These are phyloP conservation scores for Bipolaris cookei DNA, from an alignment of 2,329 filamentous ascomycete genomes.

Conservation along the genomic window DNA sequence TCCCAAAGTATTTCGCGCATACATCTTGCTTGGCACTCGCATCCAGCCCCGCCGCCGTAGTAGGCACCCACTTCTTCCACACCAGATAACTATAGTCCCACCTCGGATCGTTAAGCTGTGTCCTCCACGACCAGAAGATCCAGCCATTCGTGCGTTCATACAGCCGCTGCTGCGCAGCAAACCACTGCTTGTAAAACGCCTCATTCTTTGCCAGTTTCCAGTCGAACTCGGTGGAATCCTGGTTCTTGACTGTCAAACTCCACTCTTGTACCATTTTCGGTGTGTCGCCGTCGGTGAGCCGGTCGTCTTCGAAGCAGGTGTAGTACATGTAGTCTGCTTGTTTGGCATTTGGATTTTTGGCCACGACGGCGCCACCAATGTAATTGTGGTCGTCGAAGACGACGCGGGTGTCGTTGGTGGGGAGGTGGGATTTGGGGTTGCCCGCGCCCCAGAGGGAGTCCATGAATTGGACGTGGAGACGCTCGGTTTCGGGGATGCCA, in stretches of 20 bases:
- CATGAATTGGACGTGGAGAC: constrained; percentile 64
- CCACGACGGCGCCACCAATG: constrained; percentile 52
- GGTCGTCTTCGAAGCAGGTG: constrained; percentile 57
- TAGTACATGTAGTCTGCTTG: constrained; percentile 57
- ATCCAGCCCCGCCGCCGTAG: constrained; percentile 7
- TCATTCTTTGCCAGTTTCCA: constrained; percentile 36
- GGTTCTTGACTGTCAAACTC: constrained; percentile 59
- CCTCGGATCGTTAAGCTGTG: constrained; percentile 55
- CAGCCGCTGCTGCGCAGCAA: constrained; percentile 61
- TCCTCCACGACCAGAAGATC: constrained; percentile 69
- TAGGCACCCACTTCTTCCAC: constrained; percentile 14
- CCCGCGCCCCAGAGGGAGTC: constrained; percentile 63
- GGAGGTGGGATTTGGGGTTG: constrained; percentile 58
- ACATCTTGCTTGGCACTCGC: constrained; percentile 7
- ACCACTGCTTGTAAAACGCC: constrained; percentile 64
- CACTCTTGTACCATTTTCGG: constrained; percentile 67
- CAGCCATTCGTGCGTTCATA: constrained; percentile 64
- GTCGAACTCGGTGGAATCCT: constrained; percentile 56
- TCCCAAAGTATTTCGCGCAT: constrained; percentile 9
- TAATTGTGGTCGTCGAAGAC: constrained; percentile 67
- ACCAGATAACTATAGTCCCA: constrained; percentile 55
- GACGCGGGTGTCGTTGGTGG: constrained; percentile 48
- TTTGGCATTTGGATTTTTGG: constrained; percentile 43
- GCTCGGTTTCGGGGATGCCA: constrained; percentile 50
- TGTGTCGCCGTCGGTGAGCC: constrained; percentile 43